These are phyloP conservation scores for Penicillium robsamsonii DNA, from an alignment of 495 filamentous ascomycete genomes.

Conservation along the genomic window DNA sequence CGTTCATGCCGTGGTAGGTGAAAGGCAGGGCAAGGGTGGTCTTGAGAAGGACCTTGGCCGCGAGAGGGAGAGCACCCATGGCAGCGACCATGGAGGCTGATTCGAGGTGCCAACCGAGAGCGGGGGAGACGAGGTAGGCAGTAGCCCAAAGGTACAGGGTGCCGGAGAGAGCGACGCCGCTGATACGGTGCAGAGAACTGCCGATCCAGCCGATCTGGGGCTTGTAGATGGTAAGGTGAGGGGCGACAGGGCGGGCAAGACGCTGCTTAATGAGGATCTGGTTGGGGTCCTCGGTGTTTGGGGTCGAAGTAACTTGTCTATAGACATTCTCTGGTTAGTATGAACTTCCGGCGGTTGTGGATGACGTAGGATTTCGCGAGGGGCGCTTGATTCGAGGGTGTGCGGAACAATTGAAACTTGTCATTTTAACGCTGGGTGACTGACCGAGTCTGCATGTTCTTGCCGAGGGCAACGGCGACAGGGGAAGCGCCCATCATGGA, in stretches of 20 bases:
- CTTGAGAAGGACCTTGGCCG: constrained; percentile 73
- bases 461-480: constrained; percentile 49
- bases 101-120: constrained; percentile 83
- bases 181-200: constrained; percentile 75
- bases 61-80: constrained; percentile 68
- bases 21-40: constrained; percentile 73
- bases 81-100: constrained; percentile 72
- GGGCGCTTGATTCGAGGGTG: neutral
- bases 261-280: constrained; percentile 83
- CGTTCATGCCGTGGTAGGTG: constrained; percentile 82
- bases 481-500: constrained; percentile 51
- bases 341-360: constrained; percentile 5
- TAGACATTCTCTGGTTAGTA: constrained; percentile 18
- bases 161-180: constrained; percentile 68
- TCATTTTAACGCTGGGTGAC: constrained; percentile 2
- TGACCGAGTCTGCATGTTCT: constrained; percentile 56
- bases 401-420: neutral
- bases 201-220: constrained; percentile 84
- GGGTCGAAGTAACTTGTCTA: constrained; percentile 55
- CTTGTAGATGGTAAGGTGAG: constrained; percentile 87
- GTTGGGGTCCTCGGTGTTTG: constrained; percentile 57
- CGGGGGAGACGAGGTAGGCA: constrained; percentile 79
- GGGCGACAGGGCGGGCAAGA: constrained; percentile 76
- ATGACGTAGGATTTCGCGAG: constrained; percentile 34
- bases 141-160: constrained; percentile 78